A percentile compares a stretch with the other conserved stretches of the same genome.
Evolutionary conservation across 2,329 filamentous ascomycete species (phyloP).

Genomic region (Paecilomyces variotii): DNA sequence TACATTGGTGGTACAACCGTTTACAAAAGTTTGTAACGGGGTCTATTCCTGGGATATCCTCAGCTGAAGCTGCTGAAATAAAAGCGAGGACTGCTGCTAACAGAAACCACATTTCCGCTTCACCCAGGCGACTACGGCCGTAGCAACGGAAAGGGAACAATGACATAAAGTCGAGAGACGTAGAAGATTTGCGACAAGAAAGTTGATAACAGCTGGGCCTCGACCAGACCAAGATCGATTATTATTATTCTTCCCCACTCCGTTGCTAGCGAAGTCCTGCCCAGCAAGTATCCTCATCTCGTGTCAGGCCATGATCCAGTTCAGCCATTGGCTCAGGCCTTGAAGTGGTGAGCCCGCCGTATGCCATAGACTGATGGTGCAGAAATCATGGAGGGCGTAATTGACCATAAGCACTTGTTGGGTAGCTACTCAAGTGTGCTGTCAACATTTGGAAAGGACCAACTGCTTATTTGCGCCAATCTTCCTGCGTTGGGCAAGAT

Average conservation of each 20-base stretch:
- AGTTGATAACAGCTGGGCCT: background rate
- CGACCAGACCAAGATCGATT: background rate
- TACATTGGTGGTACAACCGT: slow-evolving; percentile 22
- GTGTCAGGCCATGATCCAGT: background rate
- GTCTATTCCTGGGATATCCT: background rate
- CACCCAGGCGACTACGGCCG: background rate
- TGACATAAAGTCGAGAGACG: background rate
- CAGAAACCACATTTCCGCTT: background rate
- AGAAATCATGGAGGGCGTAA: background rate
- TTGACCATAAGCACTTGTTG: background rate
- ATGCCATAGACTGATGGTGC: background rate
- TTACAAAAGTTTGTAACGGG: slow-evolving; percentile 12
- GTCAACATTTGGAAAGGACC: background rate
- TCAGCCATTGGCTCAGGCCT: background rate
- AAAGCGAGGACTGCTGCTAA: background rate
- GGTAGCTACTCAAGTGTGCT: background rate
- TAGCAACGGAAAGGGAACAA: background rate
- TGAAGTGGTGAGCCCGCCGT: background rate
- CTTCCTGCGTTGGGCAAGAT: background rate
- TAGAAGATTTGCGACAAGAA: background rate
- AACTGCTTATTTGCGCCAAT: background rate
- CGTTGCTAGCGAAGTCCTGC: background rate
- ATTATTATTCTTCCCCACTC: background rate
- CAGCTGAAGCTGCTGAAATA: background rate
- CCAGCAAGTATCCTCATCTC: background rate